Evolutionary conservation across 768 basidiomycete genomes (phyloP), one percentile per base, ranked within the genome.

Genomic region (Cyclocybe aegerita): DNA sequence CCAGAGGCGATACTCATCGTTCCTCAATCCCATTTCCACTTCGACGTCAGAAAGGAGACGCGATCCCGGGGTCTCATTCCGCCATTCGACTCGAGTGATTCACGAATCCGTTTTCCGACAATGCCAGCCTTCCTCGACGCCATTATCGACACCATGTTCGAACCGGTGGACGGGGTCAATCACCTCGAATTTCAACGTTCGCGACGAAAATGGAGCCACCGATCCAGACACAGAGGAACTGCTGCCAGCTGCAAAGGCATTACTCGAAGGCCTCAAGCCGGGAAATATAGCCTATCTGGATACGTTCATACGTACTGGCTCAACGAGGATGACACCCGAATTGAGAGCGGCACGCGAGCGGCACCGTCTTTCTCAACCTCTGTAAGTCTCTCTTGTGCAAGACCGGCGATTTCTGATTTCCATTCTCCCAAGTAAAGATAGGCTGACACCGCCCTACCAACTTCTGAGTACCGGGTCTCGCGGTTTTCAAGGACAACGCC

Each of bases 1-100:
- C 38, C 38, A 31, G 39, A 49, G 48, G 48, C 30, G 48, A 41
- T 49, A 39, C 32, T 49, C 16, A 40, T 49, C 29, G 48, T 49
- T 30, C 48, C 48, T 49, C 48, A 49, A 41, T 49, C 48, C 39
- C 48, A 49, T 49, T 49, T 49, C 48, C 48, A 49, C 39, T 49
- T 49, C 48, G 48, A 49, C 29, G 23, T 23, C 23, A 23, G 23
- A 23, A 5, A 23, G 4, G 23, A 23, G 23, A 23, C 23, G 23
- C 23, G 39, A 33, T 39, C 48, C 48, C 16, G 48, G 29, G 38
- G 48, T 23, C 48, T 49, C 39, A 49, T 49, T 32, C 48, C 48
- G 33, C 48, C 48, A 30, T 49, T 49, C 39, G 48, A 49, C 23
- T 14, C 38, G 9, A 49, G 48, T 39, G 39, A 49, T 33, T 39